Evolutionary conservation across 257 asterid species (phyloP).

Genomic region (Capsicum chinense): DNA sequence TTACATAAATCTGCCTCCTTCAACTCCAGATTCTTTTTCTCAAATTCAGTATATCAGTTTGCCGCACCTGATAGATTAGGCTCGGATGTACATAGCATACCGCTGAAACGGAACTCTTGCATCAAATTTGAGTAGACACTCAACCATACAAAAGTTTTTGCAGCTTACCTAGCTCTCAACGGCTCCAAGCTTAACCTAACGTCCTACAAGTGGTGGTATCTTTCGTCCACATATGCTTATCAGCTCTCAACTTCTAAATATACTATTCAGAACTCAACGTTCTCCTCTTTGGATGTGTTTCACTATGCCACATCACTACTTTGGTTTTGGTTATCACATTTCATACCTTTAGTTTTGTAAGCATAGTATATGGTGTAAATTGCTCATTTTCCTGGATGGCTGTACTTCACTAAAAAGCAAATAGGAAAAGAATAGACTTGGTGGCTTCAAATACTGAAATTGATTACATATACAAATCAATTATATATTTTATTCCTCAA

Average conservation of each 20-base stretch:
- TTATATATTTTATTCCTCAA: neutral
- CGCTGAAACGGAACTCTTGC: neutral
- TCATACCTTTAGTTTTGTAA: conserved; percentile 4
- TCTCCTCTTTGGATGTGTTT: neutral
- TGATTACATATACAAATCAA: neutral
- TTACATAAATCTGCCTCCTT: neutral
- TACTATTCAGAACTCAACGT: neutral
- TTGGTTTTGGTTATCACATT: conserved; percentile 20
- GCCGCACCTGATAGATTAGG: neutral
- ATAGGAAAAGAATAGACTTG: neutral
- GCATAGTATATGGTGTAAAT: neutral
- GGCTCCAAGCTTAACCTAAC: conserved; percentile 12
- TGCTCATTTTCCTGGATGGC: neutral
- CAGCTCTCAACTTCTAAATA: neutral
- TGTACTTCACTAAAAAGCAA: neutral
- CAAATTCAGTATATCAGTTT: neutral
- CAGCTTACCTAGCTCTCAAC: neutral
- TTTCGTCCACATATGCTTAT: neutral
- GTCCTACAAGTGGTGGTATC: neutral
- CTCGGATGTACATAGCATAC: neutral
- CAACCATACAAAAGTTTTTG: neutral
- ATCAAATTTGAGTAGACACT: neutral
- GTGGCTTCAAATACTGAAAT: neutral
- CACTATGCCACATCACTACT: neutral
- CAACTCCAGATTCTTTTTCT: conserved; percentile 14